Percentiles rank a stretch among this genome's conserved stretches.
These are phyloP conservation scores for Fennellomyces sp. DNA, from an alignment of 371 early-diverging fungal genomes.

Conservation along the genomic window DNA sequence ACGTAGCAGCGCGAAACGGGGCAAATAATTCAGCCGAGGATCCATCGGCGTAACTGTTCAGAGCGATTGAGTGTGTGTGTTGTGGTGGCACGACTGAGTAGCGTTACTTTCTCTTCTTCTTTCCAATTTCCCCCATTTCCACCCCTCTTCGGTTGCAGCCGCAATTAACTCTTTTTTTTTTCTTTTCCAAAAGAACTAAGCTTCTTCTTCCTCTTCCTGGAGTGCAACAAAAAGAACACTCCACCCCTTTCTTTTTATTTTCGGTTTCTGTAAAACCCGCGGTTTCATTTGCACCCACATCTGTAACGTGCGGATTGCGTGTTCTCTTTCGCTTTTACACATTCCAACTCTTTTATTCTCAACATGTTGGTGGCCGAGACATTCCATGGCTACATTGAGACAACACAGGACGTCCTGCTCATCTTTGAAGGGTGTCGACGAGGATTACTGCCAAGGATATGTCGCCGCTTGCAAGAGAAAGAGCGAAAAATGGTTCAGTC, in stretches of 20 bases:
- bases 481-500: constrained; percentile 71
- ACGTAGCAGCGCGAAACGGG: no score
- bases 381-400: constrained; percentile 72
- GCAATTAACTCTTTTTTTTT: constrained; percentile 8
- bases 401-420: constrained; percentile 74
- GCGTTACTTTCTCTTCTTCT: constrained; percentile 7
- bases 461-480: constrained; percentile 70
- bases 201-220: no score
- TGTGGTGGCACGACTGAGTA: neutral
- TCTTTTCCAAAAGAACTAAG: constrained; percentile 4
- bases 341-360: neutral
- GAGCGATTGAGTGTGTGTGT: neutral
- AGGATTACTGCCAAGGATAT: constrained; percentile 63
- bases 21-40: no score
- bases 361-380: constrained; percentile 54
- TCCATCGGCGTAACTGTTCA: no score
- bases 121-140: neutral
- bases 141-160: neutral
- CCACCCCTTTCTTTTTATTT: neutral
- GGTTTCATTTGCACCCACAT: neutral
- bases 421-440: constrained; percentile 78
- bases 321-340: neutral
- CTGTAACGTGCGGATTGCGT: neutral
- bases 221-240: neutral
- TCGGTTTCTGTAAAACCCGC: neutral